These are phyloP conservation scores for Saturnispora kantuleensis DNA, from an alignment of 805 yeast species.

Conservation along the genomic window DNA sequence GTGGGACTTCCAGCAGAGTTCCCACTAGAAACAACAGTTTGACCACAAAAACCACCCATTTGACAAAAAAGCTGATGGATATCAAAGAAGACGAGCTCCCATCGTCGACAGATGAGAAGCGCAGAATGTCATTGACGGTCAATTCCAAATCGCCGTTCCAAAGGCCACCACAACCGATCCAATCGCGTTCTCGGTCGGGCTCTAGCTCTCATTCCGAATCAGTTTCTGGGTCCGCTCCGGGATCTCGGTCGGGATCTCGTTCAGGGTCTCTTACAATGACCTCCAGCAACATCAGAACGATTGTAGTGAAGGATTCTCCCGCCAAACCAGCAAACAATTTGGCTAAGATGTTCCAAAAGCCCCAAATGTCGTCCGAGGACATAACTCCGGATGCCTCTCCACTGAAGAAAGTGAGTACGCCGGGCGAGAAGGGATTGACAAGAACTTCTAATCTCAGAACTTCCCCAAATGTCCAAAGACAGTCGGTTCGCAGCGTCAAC, in stretches of 20 bases:
- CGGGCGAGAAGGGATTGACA: background rate
- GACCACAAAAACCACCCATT: background rate
- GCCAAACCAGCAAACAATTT: background rate
- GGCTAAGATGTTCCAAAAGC: background rate
- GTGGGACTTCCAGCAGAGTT: background rate
- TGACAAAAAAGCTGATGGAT: conserved; percentile 2
- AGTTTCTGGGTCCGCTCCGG: background rate
- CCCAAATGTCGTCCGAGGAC: background rate
- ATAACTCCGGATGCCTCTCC: conserved; percentile 4
- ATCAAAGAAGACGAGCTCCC: background rate
- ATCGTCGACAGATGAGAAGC: conserved; percentile 1
- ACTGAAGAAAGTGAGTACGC: background rate
- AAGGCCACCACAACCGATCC: background rate
- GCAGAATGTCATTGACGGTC: conserved; percentile 3
- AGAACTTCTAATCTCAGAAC: background rate
- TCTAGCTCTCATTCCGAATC: no score
- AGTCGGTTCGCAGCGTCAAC: background rate
- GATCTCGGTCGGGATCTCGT: background rate
- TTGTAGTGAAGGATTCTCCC: no score
- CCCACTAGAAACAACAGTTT: conserved; percentile 5
- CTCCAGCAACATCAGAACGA: no score
- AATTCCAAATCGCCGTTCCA: conserved; percentile 1
- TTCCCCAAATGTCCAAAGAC: conserved; percentile 5
- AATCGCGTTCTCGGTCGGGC: no score
- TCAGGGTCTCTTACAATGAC: no score